These are phyloP conservation scores for Paramecium tetraurelia DNA, from an alignment of 73 alveolate genomes.

Conservation along the genomic window DNA sequence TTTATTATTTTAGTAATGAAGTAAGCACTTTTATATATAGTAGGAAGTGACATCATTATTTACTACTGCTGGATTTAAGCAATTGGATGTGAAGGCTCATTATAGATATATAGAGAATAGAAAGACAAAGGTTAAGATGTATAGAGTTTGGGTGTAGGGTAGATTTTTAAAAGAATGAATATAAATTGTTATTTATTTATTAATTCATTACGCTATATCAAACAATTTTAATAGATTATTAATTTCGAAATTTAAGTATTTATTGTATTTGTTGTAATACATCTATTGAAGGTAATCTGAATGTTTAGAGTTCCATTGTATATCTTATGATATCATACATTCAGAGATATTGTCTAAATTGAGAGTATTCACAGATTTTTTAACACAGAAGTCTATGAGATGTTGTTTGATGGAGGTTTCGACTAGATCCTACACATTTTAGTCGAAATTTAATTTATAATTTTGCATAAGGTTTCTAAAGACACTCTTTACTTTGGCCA, in stretches of 20 bases:
- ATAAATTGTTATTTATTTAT: not conserved
- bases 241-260: not conserved
- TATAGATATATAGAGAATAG: slow-evolving; percentile 92
- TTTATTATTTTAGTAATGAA: slow-evolving; percentile 86
- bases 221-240: not conserved
- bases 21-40: not conserved
- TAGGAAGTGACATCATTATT: slow-evolving; percentile 78
- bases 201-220: not conserved
- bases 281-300: not conserved
- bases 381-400: not conserved
- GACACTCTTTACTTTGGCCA: not conserved
- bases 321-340: not conserved
- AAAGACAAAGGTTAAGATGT: slow-evolving; percentile 86
- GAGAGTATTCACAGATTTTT: not conserved
- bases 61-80: slow-evolving; percentile 79
- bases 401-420: not conserved
- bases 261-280: not conserved
- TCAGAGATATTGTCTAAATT: not conserved
- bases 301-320: not conserved
- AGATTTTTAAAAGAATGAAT: not conserved
- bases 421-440: not conserved
- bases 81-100: slow-evolving; percentile 77
- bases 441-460: not conserved
- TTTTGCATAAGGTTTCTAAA: not conserved
- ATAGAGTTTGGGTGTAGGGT: slow-evolving; percentile 78